These are phyloP conservation scores for Cladosporium austrohemisphaericum DNA, from an alignment of 2,329 filamentous ascomycete genomes.

Conservation along the genomic window DNA sequence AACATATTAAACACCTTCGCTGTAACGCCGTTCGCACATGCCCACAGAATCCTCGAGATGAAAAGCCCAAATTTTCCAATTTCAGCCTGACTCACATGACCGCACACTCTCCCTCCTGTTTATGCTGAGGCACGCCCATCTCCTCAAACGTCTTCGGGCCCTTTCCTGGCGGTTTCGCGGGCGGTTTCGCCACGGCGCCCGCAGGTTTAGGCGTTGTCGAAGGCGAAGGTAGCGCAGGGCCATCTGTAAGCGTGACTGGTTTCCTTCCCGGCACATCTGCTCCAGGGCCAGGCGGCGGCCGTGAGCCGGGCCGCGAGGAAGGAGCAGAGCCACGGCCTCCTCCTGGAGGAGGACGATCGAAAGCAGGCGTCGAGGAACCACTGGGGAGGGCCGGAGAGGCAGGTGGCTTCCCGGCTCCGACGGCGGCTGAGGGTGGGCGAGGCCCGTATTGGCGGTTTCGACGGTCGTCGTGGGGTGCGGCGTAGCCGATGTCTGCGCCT, in stretches of 20 bases:
- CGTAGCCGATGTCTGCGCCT: constrained; percentile 40
- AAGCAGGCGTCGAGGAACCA: constrained; percentile 5
- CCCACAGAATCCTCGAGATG: too few relatives aligned
- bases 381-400: constrained; percentile 13
- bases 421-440: not conserved
- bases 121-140: constrained; percentile 87
- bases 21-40: too few relatives aligned
- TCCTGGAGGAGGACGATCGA: constrained; percentile 16
- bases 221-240: constrained; percentile 21
- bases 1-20: too few relatives aligned
- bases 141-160: constrained; percentile 96
- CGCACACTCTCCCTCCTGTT: constrained; percentile 87
- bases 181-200: constrained; percentile 28
- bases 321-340: constrained; percentile 9
- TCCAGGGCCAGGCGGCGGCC: constrained; percentile 9
- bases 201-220: constrained; percentile 24
- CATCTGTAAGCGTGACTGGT: constrained; percentile 12
- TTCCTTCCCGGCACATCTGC: constrained; percentile 16
- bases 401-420: constrained; percentile 5
- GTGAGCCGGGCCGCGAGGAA: constrained; percentile 18
- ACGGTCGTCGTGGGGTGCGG: constrained; percentile 43
- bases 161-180: constrained; percentile 53
- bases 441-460: constrained; percentile 26
- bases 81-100: constrained; percentile 17
- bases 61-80: too few relatives aligned